A percentile compares a stretch with the other conserved stretches of the same genome.
phyloP scores from a whole-genome alignment of 805 yeast genomes.

The Kazachstania kunashirensis region DNA sequence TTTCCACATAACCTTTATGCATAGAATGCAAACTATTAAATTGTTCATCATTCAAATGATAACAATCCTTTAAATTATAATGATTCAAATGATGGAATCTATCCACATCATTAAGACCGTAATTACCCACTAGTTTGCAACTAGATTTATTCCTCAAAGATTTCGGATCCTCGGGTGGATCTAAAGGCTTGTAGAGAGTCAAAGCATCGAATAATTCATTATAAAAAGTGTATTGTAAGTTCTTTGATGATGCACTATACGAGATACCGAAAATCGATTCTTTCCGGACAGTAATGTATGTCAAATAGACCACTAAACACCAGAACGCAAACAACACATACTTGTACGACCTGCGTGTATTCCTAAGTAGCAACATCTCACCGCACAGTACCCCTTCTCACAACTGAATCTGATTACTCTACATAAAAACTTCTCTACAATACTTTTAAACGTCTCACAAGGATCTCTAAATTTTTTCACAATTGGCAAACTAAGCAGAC shows the following conservation, averaged over 20 bases:
- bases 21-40: neutral
- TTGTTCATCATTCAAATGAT: slow-evolving; percentile 15
- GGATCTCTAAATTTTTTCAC: too few relatives aligned
- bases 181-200: neutral
- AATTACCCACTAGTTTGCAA: slow-evolving; percentile 16
- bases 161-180: neutral
- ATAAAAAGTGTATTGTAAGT: slow-evolving; percentile 1
- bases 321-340: too few relatives aligned
- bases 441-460: too few relatives aligned
- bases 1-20: neutral
- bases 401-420: too few relatives aligned
- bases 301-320: too few relatives aligned
- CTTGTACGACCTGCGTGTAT: too few relatives aligned
- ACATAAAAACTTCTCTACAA: too few relatives aligned
- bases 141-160: slow-evolving; percentile 3
- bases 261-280: too few relatives aligned
- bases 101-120: slow-evolving; percentile 12
- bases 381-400: too few relatives aligned
- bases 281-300: too few relatives aligned
- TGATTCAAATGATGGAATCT: slow-evolving; percentile 15
- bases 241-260: neutral
- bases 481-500: too few relatives aligned
- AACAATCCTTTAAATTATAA: slow-evolving; percentile 17
- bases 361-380: too few relatives aligned
- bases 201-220: slow-evolving; percentile 1